phyloP scores from a whole-genome alignment of 108 stramenopile genomes.

The Pseudonitzschia delicatissima region DNA sequence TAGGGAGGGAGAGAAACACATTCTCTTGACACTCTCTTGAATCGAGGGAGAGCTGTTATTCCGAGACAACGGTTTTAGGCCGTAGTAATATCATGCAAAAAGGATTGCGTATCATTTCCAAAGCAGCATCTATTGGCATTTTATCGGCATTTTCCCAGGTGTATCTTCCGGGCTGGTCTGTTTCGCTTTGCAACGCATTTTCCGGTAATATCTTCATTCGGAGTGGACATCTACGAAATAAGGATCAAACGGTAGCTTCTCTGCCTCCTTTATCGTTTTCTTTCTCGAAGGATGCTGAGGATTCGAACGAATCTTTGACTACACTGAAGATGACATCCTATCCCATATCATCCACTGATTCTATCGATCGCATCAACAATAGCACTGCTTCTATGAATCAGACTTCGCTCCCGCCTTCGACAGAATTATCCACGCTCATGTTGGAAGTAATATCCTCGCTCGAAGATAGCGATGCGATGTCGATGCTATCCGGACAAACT shows the following conservation, averaged over 20 bases:
- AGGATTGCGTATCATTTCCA: background rate
- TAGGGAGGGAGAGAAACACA: too few relatives aligned
- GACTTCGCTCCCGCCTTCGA: background rate
- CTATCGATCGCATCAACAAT: background rate
- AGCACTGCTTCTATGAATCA: background rate
- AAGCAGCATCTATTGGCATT: background rate
- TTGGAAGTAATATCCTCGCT: background rate
- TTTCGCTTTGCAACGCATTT: background rate
- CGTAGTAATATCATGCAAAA: background rate
- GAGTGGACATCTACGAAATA: background rate
- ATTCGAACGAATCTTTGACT: background rate
- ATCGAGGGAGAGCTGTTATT: too few relatives aligned
- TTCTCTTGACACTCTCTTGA: too few relatives aligned
- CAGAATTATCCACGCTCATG: background rate
- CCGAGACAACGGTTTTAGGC: too few relatives aligned
- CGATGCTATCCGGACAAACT: background rate
- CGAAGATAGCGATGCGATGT: background rate
- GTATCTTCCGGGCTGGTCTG: background rate
- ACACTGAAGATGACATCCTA: background rate
- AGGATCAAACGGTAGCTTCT: background rate
- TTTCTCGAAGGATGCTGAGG: background rate
- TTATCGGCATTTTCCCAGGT: background rate
- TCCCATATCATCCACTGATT: background rate
- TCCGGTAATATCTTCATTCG: background rate
- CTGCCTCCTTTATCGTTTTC: background rate